These are phyloP conservation scores for Castanea sativa DNA, from an alignment of 306 rosid genomes.

Conservation along the genomic window DNA sequence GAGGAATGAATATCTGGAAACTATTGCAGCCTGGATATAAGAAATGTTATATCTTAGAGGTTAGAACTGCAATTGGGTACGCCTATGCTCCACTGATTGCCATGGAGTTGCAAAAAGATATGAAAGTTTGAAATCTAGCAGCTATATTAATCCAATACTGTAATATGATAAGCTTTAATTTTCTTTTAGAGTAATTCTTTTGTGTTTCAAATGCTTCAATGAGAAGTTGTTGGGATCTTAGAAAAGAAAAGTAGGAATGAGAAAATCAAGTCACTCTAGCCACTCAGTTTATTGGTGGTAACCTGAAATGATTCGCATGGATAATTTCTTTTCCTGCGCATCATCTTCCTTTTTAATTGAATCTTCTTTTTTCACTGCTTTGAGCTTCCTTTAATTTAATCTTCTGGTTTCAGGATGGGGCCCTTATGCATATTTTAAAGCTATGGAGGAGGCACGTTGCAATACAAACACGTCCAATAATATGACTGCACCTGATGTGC, in stretches of 20 bases:
- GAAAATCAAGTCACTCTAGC: not conserved
- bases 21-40: too few species aligned
- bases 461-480: conserved; percentile 12
- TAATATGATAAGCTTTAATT: not conserved
- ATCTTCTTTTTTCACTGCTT: not conserved
- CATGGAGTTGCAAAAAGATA: not conserved
- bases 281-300: not conserved
- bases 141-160: not conserved
- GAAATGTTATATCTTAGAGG: too few species aligned
- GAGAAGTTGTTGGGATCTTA: not conserved
- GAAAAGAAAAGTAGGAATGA: not conserved
- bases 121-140: not conserved
- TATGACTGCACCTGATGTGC: conserved; percentile 17
- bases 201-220: not conserved
- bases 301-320: not conserved
- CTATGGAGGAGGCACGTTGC: conserved; percentile 47
- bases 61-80: too few species aligned
- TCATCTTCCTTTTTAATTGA: not conserved
- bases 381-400: not conserved
- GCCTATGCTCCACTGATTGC: too few species aligned
- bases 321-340: too few species aligned
- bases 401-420: conserved; percentile 76
- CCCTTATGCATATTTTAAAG: conserved; percentile 79
- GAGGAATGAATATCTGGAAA: too few species aligned
- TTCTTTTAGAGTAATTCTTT: not conserved